Base-by-base conservation (phyloP, 192 early-diverging fungal species). In the Linnemannia hyalina region DNA sequence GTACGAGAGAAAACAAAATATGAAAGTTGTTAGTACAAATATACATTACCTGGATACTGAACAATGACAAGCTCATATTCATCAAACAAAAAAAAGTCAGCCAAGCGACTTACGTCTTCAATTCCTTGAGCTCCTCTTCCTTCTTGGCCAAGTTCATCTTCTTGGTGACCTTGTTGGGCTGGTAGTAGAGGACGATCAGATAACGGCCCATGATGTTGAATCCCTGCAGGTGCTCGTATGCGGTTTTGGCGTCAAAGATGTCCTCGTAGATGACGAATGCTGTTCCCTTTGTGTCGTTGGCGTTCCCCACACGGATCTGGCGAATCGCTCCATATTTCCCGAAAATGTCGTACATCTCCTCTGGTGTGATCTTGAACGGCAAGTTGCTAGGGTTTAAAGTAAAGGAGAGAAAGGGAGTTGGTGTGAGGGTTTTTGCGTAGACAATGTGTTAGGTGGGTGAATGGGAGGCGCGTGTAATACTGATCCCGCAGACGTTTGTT, bases 231-330 rank as follows among this genome's bases (percentile, higher is more conserved):
- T 99, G 97, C 74, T 99, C 97, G 84, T 97, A 98, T 0, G 98
- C 98, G 23, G 95, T 95, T 88, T 99, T 99, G 41, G 97, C 97
- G 78, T 99, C 98, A 82, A 96, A 97, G 10, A 99, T 98, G 79
- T 99, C 98, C 81, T 99, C 98, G 80, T 98, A 99, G 2, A 99
- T 95, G 29, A 99, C 98, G 90, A 96, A 99, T 20, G 97, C 98
- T 22, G 97, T 97, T 65, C 98, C 98, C 70, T 93, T 92, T 9
- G 98, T 99, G 79, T 98, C 97, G 42, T 90, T 91, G 11, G 93
- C 95, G 46, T 91, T 96, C 2, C 98, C 97, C 68, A 86, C 84
- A 84, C 97, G 91, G 49, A 99, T 97, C 91, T 99, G 98, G 70
- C 98, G 92, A 75, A 98, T 97, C 2, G 97, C 94, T 23, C 97